Evolutionary conservation across 2,329 filamentous ascomycete genomes (phyloP).

Genomic region (Fusarium irregulare): DNA sequence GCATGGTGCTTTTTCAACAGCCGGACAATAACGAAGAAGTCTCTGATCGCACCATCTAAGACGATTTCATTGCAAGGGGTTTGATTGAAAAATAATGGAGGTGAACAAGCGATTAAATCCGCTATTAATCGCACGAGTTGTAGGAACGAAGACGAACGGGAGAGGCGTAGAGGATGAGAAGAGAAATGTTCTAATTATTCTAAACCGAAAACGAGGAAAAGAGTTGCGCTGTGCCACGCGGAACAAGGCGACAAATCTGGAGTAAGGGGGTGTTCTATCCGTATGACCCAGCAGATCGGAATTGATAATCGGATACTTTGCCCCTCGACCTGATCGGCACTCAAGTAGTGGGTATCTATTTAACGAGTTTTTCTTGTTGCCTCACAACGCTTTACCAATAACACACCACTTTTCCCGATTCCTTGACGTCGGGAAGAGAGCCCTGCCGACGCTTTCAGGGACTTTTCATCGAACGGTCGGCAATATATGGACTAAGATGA

Average conservation of each 20-base stretch:
- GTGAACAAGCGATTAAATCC: conserved; percentile 1
- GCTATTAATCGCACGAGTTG: background rate
- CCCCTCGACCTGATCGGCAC: conserved; percentile 21
- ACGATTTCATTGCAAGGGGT: conserved; percentile 15
- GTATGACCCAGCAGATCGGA: conserved; percentile 31
- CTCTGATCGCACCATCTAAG: background rate
- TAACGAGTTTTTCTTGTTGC: conserved; percentile 25
- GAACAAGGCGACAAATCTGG: conserved; percentile 21
- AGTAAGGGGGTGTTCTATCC: conserved; percentile 11
- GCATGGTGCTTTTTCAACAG: background rate
- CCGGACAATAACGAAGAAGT: background rate
- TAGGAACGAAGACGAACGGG: conserved; percentile 18
- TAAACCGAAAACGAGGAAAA: conserved; percentile 43
- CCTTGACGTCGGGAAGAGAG: conserved; percentile 26
- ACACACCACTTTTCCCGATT: conserved; percentile 29
- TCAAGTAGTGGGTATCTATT: conserved; percentile 19
- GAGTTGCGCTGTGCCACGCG: conserved; percentile 5
- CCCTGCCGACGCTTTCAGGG: conserved; percentile 27
- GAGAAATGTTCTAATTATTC: background rate
- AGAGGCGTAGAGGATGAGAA: conserved; percentile 15
- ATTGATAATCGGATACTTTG: conserved; percentile 39
- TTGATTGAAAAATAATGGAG: conserved; percentile 17
- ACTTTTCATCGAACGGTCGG: conserved; percentile 6
- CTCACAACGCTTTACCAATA: background rate
- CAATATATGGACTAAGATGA: conserved; percentile 25